Evolutionary conservation across 2,329 filamentous ascomycete genomes (phyloP), one percentile per base, ranked within the genome.

Genomic region (Arthrobotrys megalospora): DNA sequence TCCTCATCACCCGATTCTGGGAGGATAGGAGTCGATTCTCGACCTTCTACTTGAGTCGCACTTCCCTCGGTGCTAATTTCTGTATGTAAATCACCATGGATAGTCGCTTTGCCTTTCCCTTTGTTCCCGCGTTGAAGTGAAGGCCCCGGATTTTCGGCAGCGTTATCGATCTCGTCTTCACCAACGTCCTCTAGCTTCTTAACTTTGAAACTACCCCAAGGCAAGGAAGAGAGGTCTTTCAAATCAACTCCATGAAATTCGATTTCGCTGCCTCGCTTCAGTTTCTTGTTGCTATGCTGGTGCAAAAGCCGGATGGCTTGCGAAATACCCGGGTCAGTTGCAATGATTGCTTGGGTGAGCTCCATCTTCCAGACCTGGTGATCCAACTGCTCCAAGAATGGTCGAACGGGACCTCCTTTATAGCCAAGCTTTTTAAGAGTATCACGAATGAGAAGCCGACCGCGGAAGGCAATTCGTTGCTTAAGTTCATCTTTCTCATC

Each of bases 361-460:
- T 76, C 65, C 5, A 19, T 11, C 21, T 63, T 76, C 72, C 72
- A 76, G 16, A 58, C 60, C 0, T 65, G 64, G 16, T 55, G 24
- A 7, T 65, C 63, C 6, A 76, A 21, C n/a, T 32, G 32, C 6
- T 62, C 48, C 7, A 77, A 14, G 58, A 77, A 77, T 0, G 55
- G 38, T n/a, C 14, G 6, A 7, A 66, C 32, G 4, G 58, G 58
- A 10, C 72, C 66, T 28, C 60, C 60, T 2, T 48, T 50, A 16
- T 77, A 77, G 3, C 72, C 72, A 28, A 69, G 14, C 21, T 66
- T 70, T 6, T 70, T 45, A 6, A 77, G 48, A n/a, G 58, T 64
- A n/a, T 60, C 65, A 2, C 58, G 72, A n/a, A 60, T 50, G 4
- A 65, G 38, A 10, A 77, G 34, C 12, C 72, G 65, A 36, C 48